A percentile compares a stretch with the other conserved stretches of the same genome.
These are phyloP conservation scores for Draba incana DNA, from an alignment of 345 rosid genomes.

Conservation along the genomic window DNA sequence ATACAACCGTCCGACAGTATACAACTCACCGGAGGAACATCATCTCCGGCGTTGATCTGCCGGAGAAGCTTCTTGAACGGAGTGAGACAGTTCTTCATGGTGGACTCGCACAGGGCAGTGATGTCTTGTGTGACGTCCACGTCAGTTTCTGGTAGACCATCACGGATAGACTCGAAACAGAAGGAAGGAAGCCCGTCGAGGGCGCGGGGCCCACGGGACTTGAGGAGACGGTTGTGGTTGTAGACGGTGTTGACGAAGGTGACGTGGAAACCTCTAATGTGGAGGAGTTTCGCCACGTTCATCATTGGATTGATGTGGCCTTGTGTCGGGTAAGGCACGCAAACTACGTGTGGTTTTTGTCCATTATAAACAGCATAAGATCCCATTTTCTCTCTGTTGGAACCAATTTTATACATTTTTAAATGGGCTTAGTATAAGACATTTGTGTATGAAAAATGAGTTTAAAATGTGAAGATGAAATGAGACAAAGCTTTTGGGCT, in stretches of 20 bases:
- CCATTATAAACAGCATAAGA: constrained; percentile 5
- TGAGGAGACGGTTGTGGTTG: constrained; percentile 37
- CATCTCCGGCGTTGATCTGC: constrained; percentile 8
- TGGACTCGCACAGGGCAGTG: constrained; percentile 24
- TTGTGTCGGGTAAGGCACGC: constrained; percentile 37
- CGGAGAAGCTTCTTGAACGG: constrained; percentile 36
- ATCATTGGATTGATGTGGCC: constrained; percentile 42
- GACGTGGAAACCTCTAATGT: constrained; percentile 33
- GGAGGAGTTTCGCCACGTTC: constrained; percentile 40
- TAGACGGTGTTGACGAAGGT: constrained; percentile 37
- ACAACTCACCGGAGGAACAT: constrained; percentile 40
- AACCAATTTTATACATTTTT: no score
- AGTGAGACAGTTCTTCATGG: constrained; percentile 26
- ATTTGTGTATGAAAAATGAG: no score
- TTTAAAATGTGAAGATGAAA: no score
- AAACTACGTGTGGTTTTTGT: constrained; percentile 39
- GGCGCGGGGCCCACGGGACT: constrained; percentile 23
- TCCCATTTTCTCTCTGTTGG: constrained; percentile 33
- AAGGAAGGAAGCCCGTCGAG: constrained; percentile 24
- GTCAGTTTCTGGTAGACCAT: constrained; percentile 31
- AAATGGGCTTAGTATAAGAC: no score
- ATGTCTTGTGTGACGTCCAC: constrained; percentile 27
- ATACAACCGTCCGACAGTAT: constrained; percentile 36
- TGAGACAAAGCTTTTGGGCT: no score
- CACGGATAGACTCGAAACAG: constrained; percentile 33